These are phyloP conservation scores for Xylaria arbuscula DNA, from an alignment of 2,329 filamentous ascomycete genomes.

Conservation along the genomic window DNA sequence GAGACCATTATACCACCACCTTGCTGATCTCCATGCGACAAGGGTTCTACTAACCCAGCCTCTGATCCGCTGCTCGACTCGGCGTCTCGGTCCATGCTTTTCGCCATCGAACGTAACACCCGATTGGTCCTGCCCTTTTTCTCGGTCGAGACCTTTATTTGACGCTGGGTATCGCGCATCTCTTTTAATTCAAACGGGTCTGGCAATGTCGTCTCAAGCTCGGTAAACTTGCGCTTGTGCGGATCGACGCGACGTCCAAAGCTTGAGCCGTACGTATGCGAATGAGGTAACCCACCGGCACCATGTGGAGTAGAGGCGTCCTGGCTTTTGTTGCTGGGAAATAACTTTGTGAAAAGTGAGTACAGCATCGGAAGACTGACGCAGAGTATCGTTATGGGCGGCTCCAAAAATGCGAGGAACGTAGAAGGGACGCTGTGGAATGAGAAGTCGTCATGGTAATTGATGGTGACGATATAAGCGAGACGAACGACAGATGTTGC, in stretches of 20 bases:
- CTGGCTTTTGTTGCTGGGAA: slow-evolving; percentile 10
- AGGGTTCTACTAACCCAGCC: slow-evolving; percentile 22
- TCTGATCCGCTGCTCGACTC: slow-evolving; percentile 36
- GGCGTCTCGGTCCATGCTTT: slow-evolving; percentile 31
- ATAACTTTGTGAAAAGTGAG: slow-evolving; percentile 31
- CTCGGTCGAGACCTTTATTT: slow-evolving; percentile 35
- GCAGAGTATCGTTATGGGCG: slow-evolving; percentile 37
- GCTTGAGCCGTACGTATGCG: slow-evolving; percentile 31
- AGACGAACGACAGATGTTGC: slow-evolving; percentile 39
- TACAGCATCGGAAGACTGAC: slow-evolving; percentile 43
- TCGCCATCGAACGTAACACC: slow-evolving; percentile 14
- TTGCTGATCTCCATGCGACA: slow-evolving; percentile 1
- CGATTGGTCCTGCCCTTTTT: slow-evolving; percentile 8
- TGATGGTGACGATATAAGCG: slow-evolving; percentile 36
- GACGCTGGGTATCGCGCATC: slow-evolving; percentile 21
- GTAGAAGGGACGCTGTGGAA: slow-evolving; percentile 37
- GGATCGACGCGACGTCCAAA: slow-evolving; percentile 31
- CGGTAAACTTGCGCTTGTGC: slow-evolving; percentile 34
- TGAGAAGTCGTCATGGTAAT: slow-evolving; percentile 42
- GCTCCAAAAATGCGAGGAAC: slow-evolving; percentile 38
- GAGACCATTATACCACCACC: slow-evolving; percentile 38
- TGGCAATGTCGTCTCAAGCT: slow-evolving; percentile 21
- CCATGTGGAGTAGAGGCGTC: slow-evolving; percentile 5
- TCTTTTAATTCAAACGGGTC: slow-evolving; percentile 40
- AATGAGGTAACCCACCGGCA: slow-evolving; percentile 8